These are phyloP conservation scores for Elaeagnus macrophylla DNA, from an alignment of 306 rosid genomes.

Conservation along the genomic window DNA sequence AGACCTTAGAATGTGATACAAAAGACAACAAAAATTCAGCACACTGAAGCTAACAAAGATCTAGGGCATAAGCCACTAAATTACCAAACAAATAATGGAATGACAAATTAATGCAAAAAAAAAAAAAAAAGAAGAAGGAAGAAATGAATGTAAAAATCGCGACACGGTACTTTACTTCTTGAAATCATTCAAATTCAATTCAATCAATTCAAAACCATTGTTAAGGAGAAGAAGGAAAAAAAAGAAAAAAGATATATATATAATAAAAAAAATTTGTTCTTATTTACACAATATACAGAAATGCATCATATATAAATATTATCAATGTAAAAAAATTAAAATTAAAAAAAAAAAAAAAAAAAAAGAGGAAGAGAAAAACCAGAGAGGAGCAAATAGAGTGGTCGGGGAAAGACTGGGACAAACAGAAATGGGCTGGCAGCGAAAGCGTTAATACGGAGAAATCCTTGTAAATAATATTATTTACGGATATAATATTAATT, in stretches of 20 bases:
- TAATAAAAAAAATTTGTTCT: not conserved
- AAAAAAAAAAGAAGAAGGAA: not conserved
- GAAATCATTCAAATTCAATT: not conserved
- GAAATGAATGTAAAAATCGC: not conserved
- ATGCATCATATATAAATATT: not conserved
- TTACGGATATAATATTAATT: too few species aligned
- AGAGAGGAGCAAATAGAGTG: constrained; percentile 6
- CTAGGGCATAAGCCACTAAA: constrained; percentile 15
- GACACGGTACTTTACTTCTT: not conserved
- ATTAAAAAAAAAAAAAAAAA: too few species aligned
- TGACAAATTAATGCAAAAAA: not conserved
- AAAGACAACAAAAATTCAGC: constrained; percentile 15
- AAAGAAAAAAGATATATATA: not conserved
- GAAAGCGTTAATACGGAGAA: not conserved
- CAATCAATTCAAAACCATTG: constrained; percentile 11
- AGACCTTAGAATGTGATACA: not conserved
- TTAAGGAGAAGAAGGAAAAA: constrained; percentile 13
- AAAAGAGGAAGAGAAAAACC: constrained; percentile 11
- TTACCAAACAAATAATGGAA: not conserved
- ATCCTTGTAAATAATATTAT: too few species aligned
- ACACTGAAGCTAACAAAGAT: constrained; percentile 19
- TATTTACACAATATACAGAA: not conserved
- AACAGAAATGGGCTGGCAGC: not conserved
- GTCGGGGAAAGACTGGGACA: constrained; percentile 18
- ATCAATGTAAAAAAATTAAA: too few species aligned